Percentiles rank a stretch among this genome's conserved stretches.
These are phyloP conservation scores for Pseudogymnoascus sp. DNA, from an alignment of 2,329 filamentous ascomycete genomes.

Conservation along the genomic window DNA sequence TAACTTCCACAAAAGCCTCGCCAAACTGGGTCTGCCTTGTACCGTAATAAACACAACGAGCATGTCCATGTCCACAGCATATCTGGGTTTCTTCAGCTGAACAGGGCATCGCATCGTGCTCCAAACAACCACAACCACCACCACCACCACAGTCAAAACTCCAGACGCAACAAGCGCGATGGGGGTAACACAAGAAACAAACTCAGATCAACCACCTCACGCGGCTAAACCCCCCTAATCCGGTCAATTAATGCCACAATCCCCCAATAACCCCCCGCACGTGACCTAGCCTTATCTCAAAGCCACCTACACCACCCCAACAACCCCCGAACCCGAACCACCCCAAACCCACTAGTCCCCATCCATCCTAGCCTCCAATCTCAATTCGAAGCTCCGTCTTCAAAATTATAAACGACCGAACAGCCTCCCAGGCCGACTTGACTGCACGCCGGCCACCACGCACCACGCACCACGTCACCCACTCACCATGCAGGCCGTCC, in stretches of 20 bases:
- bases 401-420: background rate
- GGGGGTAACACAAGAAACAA: background rate
- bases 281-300: constrained; percentile 3
- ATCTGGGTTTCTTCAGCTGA: constrained; percentile 1
- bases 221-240: background rate
- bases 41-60: background rate
- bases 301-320: background rate
- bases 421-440: background rate
- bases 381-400: background rate
- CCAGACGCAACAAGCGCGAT: constrained; percentile 4
- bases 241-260: background rate
- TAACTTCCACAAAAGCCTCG: constrained; percentile 1
- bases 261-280: background rate
- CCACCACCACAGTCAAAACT: background rate
- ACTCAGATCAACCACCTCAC: background rate
- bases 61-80: background rate
- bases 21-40: background rate
- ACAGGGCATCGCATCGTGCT: background rate
- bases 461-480: constrained; percentile 12
- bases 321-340: background rate
- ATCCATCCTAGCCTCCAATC: constrained; percentile 6
- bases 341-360: background rate
- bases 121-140: background rate
- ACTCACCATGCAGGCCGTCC: constrained; percentile 60
- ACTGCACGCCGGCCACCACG: background rate